Base-by-base conservation (phyloP, 768 basidiomycete genomes). In the Gautieria morchelliformis region DNA sequence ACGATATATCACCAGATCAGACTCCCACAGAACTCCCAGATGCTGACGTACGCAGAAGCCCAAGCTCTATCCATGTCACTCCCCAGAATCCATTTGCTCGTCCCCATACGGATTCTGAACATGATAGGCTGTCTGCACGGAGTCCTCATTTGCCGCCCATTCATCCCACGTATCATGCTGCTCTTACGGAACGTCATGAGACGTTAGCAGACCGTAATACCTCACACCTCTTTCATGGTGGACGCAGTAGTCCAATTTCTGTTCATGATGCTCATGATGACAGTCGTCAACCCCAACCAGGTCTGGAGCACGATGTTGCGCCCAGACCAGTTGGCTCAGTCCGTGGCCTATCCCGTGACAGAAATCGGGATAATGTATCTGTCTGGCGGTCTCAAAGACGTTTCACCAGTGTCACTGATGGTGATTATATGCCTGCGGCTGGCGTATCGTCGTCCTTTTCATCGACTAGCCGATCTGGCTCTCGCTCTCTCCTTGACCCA, bases 401-500 rank as follows among this genome's bases (percentile, higher is more conserved):
- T 19, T 35, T 19, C 35, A n/a, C 33, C 33, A 46, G 45, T 11
- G 17, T 32, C 10, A n/a, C 42, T 27, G 46, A 57, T 12, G 33
- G 35, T 15, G 46, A 49, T 49, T 33, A 33, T 22, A 20, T 45
- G 30, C 22, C 42, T 49, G 15, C 35, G 35, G 17, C 51, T 37
- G 32, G 14, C 37, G 30, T 45, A 10, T 48, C 48, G 19, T 49
- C 56, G 10, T 39, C 56, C 14, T 17, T 39, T 20, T n/a, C 56
- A 11, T 48, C 56, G 1, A 20, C 20, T 57, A 17, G 30, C 17
- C 45, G 56, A 17, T 49, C 56, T 7, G 30, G 46, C 35, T 57
- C 56, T 15, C 56, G 56, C 33, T 57, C 56, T 48, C 48, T 57
- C 7, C 37, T 57, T 20, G 56, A 57, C 37, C 56, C 56, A 33